These are phyloP conservation scores for Aspergillus texensis DNA, from an alignment of 2,329 filamentous ascomycete species.

Conservation along the genomic window DNA sequence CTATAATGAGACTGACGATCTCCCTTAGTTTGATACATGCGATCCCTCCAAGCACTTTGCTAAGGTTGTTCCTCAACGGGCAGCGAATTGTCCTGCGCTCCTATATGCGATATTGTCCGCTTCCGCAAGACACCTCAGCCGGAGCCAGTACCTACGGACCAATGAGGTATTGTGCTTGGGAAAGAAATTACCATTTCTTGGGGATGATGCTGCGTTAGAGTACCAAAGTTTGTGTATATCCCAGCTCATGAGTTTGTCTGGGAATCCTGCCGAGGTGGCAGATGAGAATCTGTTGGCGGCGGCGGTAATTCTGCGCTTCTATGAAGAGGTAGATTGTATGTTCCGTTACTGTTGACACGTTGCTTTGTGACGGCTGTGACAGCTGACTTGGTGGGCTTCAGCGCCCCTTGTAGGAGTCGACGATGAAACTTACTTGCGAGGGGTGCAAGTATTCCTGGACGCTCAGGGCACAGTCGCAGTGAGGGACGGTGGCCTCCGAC, in stretches of 20 bases:
- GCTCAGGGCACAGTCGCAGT: slow-evolving; percentile 14
- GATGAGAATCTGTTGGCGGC: slow-evolving; percentile 38
- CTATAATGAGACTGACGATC: neutral
- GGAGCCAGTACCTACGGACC: neutral
- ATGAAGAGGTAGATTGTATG: slow-evolving; percentile 44
- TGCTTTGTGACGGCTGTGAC: neutral
- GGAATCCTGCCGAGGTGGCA: slow-evolving; percentile 1
- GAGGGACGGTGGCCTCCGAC: slow-evolving; percentile 34
- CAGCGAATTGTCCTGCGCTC: slow-evolving; percentile 43
- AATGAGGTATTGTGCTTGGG: slow-evolving; percentile 16
- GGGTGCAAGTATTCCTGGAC: slow-evolving; percentile 30
- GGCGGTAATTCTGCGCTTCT: slow-evolving; percentile 46
- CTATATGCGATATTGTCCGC: slow-evolving; percentile 39
- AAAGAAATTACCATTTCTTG: slow-evolving; percentile 25
- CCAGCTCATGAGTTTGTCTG: slow-evolving; percentile 36
- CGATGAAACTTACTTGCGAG: slow-evolving; percentile 23
- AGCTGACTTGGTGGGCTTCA: slow-evolving; percentile 5
- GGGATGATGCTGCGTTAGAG: slow-evolving; percentile 35
- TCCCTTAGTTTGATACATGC: slow-evolving; percentile 40
- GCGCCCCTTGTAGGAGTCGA: slow-evolving; percentile 23
- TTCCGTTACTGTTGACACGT: neutral
- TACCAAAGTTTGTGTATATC: slow-evolving; percentile 45
- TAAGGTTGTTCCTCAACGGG: slow-evolving; percentile 43
- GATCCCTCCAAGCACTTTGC: slow-evolving; percentile 44
- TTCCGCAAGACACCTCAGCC: slow-evolving; percentile 39